Evolutionary conservation across 2,329 filamentous ascomycete species (phyloP).

Genomic region (Nothophoma quercina): DNA sequence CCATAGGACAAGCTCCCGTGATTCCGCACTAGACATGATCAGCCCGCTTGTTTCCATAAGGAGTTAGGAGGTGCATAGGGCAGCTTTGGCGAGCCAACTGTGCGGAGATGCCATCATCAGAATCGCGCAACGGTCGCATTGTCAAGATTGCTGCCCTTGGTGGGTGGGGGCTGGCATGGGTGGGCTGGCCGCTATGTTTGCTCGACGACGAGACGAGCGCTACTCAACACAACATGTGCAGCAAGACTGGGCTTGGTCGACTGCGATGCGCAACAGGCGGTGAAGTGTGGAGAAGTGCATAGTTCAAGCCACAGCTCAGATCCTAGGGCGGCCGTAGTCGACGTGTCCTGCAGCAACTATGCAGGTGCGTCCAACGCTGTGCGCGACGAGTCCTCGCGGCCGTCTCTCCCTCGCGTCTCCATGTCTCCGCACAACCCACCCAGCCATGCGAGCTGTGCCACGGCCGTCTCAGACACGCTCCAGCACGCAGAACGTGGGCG

Average conservation of each 20-base stretch:
- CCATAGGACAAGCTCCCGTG: conserved; percentile 36
- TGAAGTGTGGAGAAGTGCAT: conserved; percentile 25
- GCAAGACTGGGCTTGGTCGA: neutral
- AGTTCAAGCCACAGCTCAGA: conserved; percentile 21
- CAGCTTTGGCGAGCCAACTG: conserved; percentile 31
- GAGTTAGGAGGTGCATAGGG: conserved; percentile 20
- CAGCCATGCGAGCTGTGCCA: conserved; percentile 26
- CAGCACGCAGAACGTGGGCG: conserved; percentile 15
- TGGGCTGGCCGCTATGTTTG: neutral
- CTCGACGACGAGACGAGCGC: neutral
- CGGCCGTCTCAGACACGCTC: conserved; percentile 8
- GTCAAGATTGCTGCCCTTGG: conserved; percentile 6
- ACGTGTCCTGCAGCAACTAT: conserved; percentile 23
- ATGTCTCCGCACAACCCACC: neutral
- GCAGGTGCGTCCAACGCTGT: conserved; percentile 20
- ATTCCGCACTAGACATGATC: conserved; percentile 42
- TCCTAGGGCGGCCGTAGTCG: conserved; percentile 19
- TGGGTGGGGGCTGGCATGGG: conserved; percentile 3
- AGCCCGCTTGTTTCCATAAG: conserved; percentile 23
- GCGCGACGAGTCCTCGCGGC: conserved; percentile 24
- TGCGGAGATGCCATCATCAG: conserved; percentile 32
- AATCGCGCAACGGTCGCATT: conserved; percentile 27
- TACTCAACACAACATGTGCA: neutral
- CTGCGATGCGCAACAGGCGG: conserved; percentile 22
- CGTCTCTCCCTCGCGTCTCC: conserved; percentile 4